Percentiles rank a stretch among this genome's conserved stretches.
Conservation (phyloP, 345 rosid genomes). For the Aquilaria malaccensis region DNA sequence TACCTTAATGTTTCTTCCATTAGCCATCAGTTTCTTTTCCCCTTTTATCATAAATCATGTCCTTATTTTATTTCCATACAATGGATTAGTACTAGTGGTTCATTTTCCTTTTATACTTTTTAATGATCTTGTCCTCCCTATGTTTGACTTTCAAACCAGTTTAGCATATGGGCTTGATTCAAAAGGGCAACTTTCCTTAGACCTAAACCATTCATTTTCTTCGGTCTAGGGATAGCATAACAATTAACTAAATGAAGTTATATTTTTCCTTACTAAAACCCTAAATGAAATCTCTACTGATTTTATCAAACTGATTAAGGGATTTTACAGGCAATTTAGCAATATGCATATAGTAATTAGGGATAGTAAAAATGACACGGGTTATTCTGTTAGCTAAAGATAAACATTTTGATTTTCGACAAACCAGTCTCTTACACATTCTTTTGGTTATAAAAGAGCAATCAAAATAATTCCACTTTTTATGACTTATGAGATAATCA, state of each 20-base stretch:
- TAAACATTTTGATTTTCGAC: neutral
- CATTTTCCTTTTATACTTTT: no score
- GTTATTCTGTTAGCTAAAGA: neutral
- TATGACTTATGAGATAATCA: no score
- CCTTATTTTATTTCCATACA: no score
- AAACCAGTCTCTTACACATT: no score
- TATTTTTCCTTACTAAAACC: neutral
- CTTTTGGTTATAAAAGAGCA: no score
- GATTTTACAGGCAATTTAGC: neutral
- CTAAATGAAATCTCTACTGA: neutral
- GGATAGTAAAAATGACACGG: neutral
- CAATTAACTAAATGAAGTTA: neutral
- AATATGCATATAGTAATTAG: neutral
- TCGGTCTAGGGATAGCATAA: neutral
- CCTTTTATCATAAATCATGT: no score
- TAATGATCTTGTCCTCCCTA: no score
- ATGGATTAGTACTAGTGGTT: no score
- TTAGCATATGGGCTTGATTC: neutral
- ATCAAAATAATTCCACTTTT: no score
- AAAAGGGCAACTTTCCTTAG: neutral
- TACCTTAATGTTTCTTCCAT: no score
- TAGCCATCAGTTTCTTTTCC: no score
- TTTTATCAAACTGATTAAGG: neutral
- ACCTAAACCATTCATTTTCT: neutral
- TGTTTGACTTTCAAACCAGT: neutral